Conservation (phyloP, 129 eudicot genomes). For the Gnaphalium uliginosum region DNA sequence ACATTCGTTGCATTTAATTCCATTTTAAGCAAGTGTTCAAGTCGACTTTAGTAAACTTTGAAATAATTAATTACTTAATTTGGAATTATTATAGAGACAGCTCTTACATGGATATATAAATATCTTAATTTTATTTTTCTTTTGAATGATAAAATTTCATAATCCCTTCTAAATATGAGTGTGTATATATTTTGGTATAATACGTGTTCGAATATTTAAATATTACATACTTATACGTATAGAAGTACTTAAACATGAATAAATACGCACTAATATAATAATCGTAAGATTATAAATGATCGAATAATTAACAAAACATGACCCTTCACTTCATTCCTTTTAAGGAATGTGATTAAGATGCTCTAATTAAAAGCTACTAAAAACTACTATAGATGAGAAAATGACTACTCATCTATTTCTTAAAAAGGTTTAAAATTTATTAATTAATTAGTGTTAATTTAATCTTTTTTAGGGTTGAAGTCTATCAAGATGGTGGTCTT, state of each 20-base stretch:
- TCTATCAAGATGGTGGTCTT: background rate
- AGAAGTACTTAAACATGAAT: constrained; percentile 1
- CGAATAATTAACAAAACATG: constrained; percentile 9
- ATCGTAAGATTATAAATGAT: background rate
- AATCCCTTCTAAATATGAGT: background rate
- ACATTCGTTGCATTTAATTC: constrained; percentile 36
- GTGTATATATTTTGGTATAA: constrained; percentile 25
- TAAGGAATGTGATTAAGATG: constrained; percentile 28
- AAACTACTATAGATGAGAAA: background rate
- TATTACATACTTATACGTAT: constrained; percentile 11
- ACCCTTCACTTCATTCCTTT: constrained; percentile 28
- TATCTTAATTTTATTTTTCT: constrained; percentile 12
- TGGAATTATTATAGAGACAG: constrained; percentile 19
- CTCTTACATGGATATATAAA: background rate
- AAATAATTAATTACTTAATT: constrained; percentile 23
- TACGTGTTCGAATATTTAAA: constrained; percentile 13
- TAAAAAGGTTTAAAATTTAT: background rate
- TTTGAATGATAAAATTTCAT: background rate
- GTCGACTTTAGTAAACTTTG: constrained; percentile 30
- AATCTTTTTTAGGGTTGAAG: background rate
- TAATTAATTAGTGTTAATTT: background rate
- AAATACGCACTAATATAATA: constrained; percentile 26
- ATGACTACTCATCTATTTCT: constrained; percentile 3
- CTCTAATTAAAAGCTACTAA: constrained; percentile 26
- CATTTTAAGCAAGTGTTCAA: constrained; percentile 27